Conservation (phyloP, 306 rosid genomes). For the Lotus japonicus region DNA sequence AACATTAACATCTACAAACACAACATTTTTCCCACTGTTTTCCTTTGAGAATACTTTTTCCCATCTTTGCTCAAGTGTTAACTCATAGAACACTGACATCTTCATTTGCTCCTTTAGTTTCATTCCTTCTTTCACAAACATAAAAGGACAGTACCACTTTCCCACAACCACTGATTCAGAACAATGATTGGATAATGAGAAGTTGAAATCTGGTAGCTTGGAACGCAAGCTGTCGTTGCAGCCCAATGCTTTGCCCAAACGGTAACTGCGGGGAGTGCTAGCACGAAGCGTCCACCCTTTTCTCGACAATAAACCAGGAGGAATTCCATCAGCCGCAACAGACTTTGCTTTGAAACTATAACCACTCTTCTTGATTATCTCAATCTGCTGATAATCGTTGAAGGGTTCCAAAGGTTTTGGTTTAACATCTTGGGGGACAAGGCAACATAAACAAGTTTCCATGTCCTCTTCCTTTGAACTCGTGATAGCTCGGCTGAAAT, state of each 20-base stretch:
- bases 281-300: conserved; percentile 27
- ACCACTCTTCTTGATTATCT: neutral
- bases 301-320: conserved; percentile 22
- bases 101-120: conserved; percentile 27
- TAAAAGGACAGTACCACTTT: conserved; percentile 53
- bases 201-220: conserved; percentile 28
- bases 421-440: conserved; percentile 3
- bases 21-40: neutral
- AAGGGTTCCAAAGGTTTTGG: conserved; percentile 23
- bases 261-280: conserved; percentile 16
- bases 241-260: conserved; percentile 38
- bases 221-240: conserved; percentile 26
- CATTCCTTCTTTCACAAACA: conserved; percentile 41
- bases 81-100: conserved; percentile 29
- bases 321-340: conserved; percentile 32
- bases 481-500: conserved; percentile 33
- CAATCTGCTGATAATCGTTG: conserved; percentile 22
- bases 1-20: conserved; percentile 39
- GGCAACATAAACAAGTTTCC: conserved; percentile 10
- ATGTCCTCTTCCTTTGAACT: conserved; percentile 35
- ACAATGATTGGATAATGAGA: neutral
- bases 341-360: conserved; percentile 31
- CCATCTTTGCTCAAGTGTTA: conserved; percentile 55
- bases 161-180: conserved; percentile 32
- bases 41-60: conserved; percentile 29